Percentiles rank a stretch among this genome's conserved stretches.
Evolutionary conservation across 805 yeast genomes (phyloP).

Genomic region (Sugiyamaella americana): DNA sequence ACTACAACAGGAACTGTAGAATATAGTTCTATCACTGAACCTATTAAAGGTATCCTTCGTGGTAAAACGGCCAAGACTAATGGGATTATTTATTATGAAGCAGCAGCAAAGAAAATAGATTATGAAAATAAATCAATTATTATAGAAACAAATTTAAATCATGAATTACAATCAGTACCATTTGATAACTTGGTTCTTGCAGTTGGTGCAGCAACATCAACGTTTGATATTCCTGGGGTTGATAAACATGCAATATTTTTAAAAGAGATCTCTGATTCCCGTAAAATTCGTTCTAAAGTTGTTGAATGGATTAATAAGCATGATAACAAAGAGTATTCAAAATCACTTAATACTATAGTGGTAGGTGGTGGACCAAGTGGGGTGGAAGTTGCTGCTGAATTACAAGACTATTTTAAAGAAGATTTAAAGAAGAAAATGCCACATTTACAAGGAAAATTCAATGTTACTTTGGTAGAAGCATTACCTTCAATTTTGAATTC

Average conservation of each 20-base stretch:
- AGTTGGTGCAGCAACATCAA: conserved; percentile 4
- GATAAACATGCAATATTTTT: conserved; percentile 49
- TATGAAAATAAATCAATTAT: conserved; percentile 52
- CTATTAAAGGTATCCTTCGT: conserved; percentile 51
- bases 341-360: conserved; percentile 54
- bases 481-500: conserved; percentile 65
- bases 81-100: conserved; percentile 47
- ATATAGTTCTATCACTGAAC: conserved; percentile 56
- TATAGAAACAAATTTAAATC: conserved; percentile 37
- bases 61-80: conserved; percentile 43
- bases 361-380: conserved; percentile 79
- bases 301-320: conserved; percentile 53
- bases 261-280: conserved; percentile 63
- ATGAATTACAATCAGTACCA: not conserved
- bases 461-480: conserved; percentile 64
- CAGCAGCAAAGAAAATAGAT: conserved; percentile 52
- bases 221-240: conserved; percentile 89
- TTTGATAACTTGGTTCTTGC: conserved; percentile 2
- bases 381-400: conserved; percentile 68
- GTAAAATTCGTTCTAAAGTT: conserved; percentile 48
- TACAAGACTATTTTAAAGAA: conserved; percentile 59
- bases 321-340: conserved; percentile 51
- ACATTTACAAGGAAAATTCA: conserved; percentile 52
- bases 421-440: conserved; percentile 67
- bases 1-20: conserved; percentile 69